Evolutionary conservation across 768 basidiomycete species (phyloP).

Genomic region (Termitomyces sp.): DNA sequence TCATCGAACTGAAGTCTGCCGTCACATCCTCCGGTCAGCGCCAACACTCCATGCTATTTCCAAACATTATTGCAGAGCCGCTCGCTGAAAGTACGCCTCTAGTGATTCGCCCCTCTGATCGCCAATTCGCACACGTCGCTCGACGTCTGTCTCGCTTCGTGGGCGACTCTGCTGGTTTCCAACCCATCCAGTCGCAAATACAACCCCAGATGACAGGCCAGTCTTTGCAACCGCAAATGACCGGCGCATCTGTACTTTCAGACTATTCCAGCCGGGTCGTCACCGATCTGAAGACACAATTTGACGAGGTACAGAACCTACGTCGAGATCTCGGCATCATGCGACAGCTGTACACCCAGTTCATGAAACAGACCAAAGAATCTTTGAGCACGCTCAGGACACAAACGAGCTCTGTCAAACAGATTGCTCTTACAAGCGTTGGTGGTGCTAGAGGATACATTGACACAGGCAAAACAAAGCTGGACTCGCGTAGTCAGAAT

Average conservation of each 20-base stretch:
- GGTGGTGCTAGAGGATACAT: slow-evolving; percentile 86
- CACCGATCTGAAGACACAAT: slow-evolving; percentile 82
- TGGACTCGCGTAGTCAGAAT: slow-evolving; percentile 87
- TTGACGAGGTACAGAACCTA: slow-evolving; percentile 91
- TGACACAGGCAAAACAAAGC: slow-evolving; percentile 84
- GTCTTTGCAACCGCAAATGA: slow-evolving; percentile 65
- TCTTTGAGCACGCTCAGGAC: slow-evolving; percentile 70
- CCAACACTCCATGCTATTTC: slow-evolving; percentile 36
- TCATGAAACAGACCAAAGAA: slow-evolving; percentile 87
- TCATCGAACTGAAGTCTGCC: slow-evolving; percentile 78
- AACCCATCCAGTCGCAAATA: slow-evolving; percentile 27
- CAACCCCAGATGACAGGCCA: slow-evolving; percentile 64
- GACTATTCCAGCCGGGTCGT: slow-evolving; percentile 74
- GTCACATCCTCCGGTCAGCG: slow-evolving; percentile 50
- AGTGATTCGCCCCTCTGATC: slow-evolving; percentile 64
- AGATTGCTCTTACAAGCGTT: slow-evolving; percentile 76
- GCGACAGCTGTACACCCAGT: slow-evolving; percentile 92
- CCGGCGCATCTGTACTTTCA: slow-evolving; percentile 68
- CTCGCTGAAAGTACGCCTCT: slow-evolving; percentile 64
- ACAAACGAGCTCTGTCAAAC: slow-evolving; percentile 85
- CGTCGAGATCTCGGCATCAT: slow-evolving; percentile 90
- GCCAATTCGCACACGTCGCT: slow-evolving; percentile 68
- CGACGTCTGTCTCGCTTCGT: slow-evolving; percentile 71
- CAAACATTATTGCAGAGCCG: slow-evolving; percentile 46
- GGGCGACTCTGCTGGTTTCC: slow-evolving; percentile 30